Evolutionary conservation across 345 rosid genomes (phyloP).

Genomic region (Firmiana major): DNA sequence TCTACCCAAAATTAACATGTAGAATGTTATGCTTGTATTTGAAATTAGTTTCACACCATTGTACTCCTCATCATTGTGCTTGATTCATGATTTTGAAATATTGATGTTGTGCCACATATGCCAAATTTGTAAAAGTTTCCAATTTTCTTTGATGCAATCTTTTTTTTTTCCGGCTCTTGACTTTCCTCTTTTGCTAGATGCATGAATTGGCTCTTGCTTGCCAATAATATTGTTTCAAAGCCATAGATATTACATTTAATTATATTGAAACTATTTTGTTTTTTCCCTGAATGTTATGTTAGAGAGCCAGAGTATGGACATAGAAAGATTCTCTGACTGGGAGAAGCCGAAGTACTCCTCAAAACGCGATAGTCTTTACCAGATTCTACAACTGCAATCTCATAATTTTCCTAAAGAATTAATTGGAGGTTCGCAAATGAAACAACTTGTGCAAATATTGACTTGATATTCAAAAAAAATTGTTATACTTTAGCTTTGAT

Average conservation of each 20-base stretch:
- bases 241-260: background rate
- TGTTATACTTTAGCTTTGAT: background rate
- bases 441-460: slow-evolving; percentile 9
- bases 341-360: slow-evolving; percentile 30
- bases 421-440: slow-evolving; percentile 36
- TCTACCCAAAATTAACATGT: background rate
- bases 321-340: slow-evolving; percentile 52
- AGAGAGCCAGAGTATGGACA: slow-evolving; percentile 36
- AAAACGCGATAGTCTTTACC: slow-evolving; percentile 36
- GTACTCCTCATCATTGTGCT: background rate
- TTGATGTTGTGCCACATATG: background rate
- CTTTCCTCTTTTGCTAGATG: background rate
- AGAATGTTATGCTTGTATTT: background rate
- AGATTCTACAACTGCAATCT: slow-evolving; percentile 32
- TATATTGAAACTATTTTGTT: background rate
- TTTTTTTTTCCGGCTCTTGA: background rate
- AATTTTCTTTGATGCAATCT: background rate
- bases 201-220: background rate
- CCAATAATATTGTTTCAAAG: background rate
- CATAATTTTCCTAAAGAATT: slow-evolving; percentile 52
- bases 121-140: background rate
- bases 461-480: background rate
- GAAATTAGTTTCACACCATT: background rate
- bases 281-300: slow-evolving; percentile 11
- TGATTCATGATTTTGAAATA: background rate